Base-by-base conservation (phyloP, 164 flowering plant species). In the Dillenia suffruticosa region DNA sequence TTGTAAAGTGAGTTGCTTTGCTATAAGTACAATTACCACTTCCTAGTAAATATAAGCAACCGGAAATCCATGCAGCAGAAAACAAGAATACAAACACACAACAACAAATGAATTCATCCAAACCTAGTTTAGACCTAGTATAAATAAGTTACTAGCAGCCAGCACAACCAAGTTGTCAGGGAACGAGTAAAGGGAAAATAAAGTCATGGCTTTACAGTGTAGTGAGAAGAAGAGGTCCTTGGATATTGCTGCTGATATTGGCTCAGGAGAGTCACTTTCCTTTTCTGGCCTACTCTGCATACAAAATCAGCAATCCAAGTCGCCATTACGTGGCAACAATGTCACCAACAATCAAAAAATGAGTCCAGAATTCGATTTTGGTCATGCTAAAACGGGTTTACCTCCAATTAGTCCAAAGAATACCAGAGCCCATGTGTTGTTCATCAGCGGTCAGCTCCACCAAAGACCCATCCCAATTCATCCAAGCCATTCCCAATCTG, bases 231-330 rank as follows among this genome's bases (percentile, higher is more conserved):
- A 13, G 13, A 65, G 68, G 44, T 55, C 32, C 51, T 56, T 66
- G 40, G 65, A 66, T 53, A 17, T 50, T 53, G 56, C 67, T n/a
- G 53, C 64, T 8, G 70, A 71, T 54, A 44, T n/a, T 55, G 12
- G 55, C 63, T 74, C 73, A 14, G 11, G 51, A 9, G 61, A 77
- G 44, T 74, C 76, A 6, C 65, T 68, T 52, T 74, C 78, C 54
- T 74, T 74, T 48, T 13, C 76, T 51, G 74, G 68, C 52, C 72
- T 74, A 24, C 49, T 69, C 5, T 64, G 66, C 44, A 58, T 60
- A 60, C 76, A 77, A 22, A 76, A 77, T 46, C 70, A 68, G 61
- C 51, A 50, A 32, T 44, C 12, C 52, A 22, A 52, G 62, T 26
- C 9, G 47, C 22, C 52, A 44, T 48, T 44, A 46, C 11, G 16